Evolutionary conservation across 768 basidiomycete genomes (phyloP).

Genomic region (Hygrocybe coccinea): DNA sequence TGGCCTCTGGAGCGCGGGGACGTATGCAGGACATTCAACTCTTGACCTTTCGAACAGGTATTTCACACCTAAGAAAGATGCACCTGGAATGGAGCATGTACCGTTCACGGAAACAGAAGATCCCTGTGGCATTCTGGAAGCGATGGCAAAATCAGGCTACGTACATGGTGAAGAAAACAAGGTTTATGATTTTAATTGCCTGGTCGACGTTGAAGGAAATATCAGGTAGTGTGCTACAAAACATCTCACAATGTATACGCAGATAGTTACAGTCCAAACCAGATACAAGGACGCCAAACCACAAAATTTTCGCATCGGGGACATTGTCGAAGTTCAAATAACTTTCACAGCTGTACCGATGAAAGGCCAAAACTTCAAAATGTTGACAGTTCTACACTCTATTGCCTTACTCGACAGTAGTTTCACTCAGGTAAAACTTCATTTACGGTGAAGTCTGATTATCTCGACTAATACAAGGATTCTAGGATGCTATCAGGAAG

Average conservation of each 20-base stretch:
- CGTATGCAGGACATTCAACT: not conserved
- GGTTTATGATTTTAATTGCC: constrained; percentile 7
- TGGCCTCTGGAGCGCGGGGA: not conserved
- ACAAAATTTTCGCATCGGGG: not conserved
- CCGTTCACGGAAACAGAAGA: constrained; percentile 6
- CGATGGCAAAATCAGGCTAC: not conserved
- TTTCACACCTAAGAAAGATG: constrained; percentile 6
- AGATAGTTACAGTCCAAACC: not conserved
- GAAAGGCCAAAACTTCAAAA: too few relatives aligned
- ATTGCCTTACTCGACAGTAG: not conserved
- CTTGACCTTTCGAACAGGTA: constrained; percentile 12
- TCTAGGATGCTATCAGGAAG: too few relatives aligned
- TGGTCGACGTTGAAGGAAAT: not conserved
- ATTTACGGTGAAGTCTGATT: too few relatives aligned
- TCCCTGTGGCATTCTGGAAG: constrained; percentile 4
- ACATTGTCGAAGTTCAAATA: not conserved
- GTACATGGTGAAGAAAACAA: constrained; percentile 12
- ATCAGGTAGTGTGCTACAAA: not conserved
- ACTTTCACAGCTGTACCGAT: not conserved
- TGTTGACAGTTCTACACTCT: too few relatives aligned
- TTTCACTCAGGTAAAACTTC: not conserved
- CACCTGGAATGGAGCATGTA: not conserved
- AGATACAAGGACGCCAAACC: not conserved
- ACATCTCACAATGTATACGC: not conserved
- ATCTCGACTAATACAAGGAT: too few relatives aligned